phyloP scores from a whole-genome alignment of 441 rosid species.

The Populus trichocarpa region DNA sequence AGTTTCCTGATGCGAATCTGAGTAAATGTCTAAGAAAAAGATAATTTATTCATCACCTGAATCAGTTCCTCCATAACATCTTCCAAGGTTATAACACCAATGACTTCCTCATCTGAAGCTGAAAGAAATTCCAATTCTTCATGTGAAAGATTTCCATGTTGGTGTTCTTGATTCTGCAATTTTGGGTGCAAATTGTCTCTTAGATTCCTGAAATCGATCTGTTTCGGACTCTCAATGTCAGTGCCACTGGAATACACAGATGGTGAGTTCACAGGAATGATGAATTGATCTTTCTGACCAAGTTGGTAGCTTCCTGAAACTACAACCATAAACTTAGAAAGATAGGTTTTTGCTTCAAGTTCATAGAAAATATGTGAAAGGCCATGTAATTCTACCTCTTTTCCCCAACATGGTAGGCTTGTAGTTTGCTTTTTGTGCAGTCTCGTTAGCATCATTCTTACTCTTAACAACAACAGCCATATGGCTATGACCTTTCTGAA shows the following conservation, averaged over 20 bases:
- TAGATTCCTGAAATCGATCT: not conserved
- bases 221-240: constrained; percentile 24
- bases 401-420: constrained; percentile 12
- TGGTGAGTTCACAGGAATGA: constrained; percentile 26
- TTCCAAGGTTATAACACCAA: constrained; percentile 82
- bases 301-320: constrained; percentile 28
- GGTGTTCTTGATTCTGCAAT: constrained; percentile 19
- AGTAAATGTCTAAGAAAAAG: not conserved
- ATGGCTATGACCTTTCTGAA: constrained; percentile 81
- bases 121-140: constrained; percentile 35
- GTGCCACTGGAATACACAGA: constrained; percentile 18
- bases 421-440: constrained; percentile 23
- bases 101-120: constrained; percentile 44
- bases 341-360: not conserved
- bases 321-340: not conserved
- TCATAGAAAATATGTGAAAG: not conserved
- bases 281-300: constrained; percentile 21
- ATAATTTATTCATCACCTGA: constrained; percentile 39
- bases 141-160: constrained; percentile 5
- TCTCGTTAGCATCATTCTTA: constrained; percentile 29
- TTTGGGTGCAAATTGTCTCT: constrained; percentile 8
- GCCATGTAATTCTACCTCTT: constrained; percentile 23
- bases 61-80: constrained; percentile 91
- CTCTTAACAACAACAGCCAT: constrained; percentile 71
- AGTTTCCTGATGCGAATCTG: not conserved